Conservation (phyloP, 768 basidiomycete species). For the Tulasnella sp. region DNA sequence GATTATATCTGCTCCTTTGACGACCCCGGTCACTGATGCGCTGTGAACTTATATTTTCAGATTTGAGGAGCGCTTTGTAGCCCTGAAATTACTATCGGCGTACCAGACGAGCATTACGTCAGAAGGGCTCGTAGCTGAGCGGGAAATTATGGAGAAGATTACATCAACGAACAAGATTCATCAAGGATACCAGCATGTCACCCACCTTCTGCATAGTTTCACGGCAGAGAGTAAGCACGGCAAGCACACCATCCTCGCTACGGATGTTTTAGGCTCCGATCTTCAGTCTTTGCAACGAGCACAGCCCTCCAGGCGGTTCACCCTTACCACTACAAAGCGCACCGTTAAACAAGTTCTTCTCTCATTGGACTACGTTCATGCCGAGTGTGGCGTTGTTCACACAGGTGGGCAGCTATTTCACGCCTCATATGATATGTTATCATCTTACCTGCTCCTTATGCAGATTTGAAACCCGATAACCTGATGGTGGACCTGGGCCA, state of each 20-base stretch:
- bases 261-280: background rate
- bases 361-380: conserved; percentile 14
- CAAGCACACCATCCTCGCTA: background rate
- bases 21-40: background rate
- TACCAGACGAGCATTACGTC: background rate
- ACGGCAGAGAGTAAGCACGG: background rate
- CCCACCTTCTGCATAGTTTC: background rate
- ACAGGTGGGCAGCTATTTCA: conserved; percentile 2
- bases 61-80: too few relatives aligned
- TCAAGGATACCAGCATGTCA: conserved; percentile 1
- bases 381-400: conserved; percentile 2
- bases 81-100: conserved; percentile 7
- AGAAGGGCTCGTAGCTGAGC: background rate
- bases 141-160: background rate
- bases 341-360: conserved; percentile 4
- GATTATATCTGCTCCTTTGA: too few relatives aligned
- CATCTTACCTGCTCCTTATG: background rate
- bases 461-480: conserved; percentile 25
- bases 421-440: background rate
- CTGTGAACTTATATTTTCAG: background rate
- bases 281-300: background rate
- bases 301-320: background rate
- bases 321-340: background rate
- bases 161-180: background rate
- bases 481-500: conserved; percentile 17